Evolutionary conservation across 2,329 filamentous ascomycete species (phyloP), one percentile per base, ranked within the genome.

Genomic region (Lachnellula arida): DNA sequence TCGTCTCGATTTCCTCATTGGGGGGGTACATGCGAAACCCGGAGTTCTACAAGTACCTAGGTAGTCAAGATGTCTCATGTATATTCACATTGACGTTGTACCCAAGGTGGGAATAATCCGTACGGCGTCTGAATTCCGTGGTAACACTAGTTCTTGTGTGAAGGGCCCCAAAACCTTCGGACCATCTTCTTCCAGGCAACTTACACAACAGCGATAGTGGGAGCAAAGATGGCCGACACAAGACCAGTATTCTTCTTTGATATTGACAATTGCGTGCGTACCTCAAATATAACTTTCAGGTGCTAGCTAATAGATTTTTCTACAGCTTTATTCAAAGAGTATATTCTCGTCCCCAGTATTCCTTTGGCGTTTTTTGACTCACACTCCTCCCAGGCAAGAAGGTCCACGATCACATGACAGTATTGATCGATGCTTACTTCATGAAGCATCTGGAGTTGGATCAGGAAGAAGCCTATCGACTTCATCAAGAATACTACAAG

Each of bases 401-500:
- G 65, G 91, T 99, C 46, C 89, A 95, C 68, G 87, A 95, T 68
- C 79, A 89, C 68, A 97, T 99, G 94, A 85, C 86, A 35, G 79
- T 85, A 52, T 78, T 97, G 59, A 99, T 97, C 68, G 74, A 76
- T 74, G 58, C 68, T 68, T 73, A 74, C 54, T 73, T 75, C 63
- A 71, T 76, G 50, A 78, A 78, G 52, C 91, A 97, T 71, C 82
- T 97, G 4, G 81, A 85, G 22, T 76, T 97, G 2, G 79, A 82
- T 1, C 78, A 79, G 64, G 80, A 90, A 53, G 93, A 97, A 57
- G 94, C 94, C n/a, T 84, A 84, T 58, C 81, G 86, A 66, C 82
- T 99, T 25, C 94, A 97, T 73, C 80, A 85, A 71, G 89, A 92
- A 66, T 99, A 99, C 77, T 99, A 97, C 76, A 87, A 86, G 67